phyloP scores from a whole-genome alignment of 768 basidiomycete genomes.

The Tubosaeta sp. region DNA sequence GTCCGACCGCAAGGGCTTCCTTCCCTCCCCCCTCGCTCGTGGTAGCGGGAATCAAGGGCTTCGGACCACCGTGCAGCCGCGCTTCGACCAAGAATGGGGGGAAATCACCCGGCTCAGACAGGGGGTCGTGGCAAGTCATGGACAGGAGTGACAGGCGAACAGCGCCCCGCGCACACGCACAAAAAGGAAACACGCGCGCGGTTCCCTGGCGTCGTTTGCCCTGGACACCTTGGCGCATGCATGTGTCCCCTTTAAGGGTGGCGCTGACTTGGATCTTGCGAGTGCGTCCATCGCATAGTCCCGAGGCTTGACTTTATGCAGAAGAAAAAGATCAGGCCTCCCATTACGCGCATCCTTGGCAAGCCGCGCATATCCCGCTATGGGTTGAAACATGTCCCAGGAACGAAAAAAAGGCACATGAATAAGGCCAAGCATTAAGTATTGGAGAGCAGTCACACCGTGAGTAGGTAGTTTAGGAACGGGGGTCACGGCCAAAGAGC shows the following conservation, averaged over 20 bases:
- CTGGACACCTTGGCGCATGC: background rate
- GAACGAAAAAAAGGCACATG: background rate
- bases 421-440: constrained; percentile 3
- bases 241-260: background rate
- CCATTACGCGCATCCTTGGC: background rate
- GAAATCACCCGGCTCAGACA: background rate
- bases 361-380: background rate
- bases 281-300: background rate
- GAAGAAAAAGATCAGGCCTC: background rate
- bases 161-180: background rate
- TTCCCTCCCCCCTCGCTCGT: no score
- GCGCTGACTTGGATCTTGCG: background rate
- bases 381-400: background rate
- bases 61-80: background rate
- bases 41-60: background rate
- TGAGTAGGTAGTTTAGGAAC: constrained; percentile 1
- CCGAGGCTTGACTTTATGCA: no score
- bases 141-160: background rate
- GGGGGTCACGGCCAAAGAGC: constrained; percentile 3
- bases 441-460: background rate
- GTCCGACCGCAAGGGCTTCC: no score
- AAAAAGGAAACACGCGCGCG: background rate
- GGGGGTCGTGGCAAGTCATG: background rate
- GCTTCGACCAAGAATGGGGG: background rate
- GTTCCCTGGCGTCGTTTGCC: background rate